Percentiles rank a stretch among this genome's conserved stretches.
Conservation (phyloP, 129 eudicot species). For the carrot (Daucus carota) region DH1_v3.0 NC_030383.2:9734001-9734500, state of each 20-base stretch:
- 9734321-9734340: background rate
- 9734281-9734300: conserved; percentile 53
- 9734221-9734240: conserved; percentile 93
- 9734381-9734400: background rate
- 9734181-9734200: conserved; percentile 48
- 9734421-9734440: background rate
- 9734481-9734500: too few relatives aligned
- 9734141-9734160: background rate
- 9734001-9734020: background rate
- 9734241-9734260: conserved; percentile 98
- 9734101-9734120: background rate
- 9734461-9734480: background rate
- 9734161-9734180: background rate
- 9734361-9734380: background rate
- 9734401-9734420: background rate
- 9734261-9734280: conserved; percentile 97
- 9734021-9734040: background rate
- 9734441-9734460: background rate
- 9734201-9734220: conserved; percentile 99
- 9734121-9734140: background rate
- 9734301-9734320: background rate
- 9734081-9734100: background rate
- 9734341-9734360: background rate
- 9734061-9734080: background rate
- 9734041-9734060: background rate